A percentile compares a stretch with the other conserved stretches of the same genome.
Evolutionary conservation across 2,329 filamentous ascomycete species (phyloP).

Genomic region (Penicillium freii): DNA sequence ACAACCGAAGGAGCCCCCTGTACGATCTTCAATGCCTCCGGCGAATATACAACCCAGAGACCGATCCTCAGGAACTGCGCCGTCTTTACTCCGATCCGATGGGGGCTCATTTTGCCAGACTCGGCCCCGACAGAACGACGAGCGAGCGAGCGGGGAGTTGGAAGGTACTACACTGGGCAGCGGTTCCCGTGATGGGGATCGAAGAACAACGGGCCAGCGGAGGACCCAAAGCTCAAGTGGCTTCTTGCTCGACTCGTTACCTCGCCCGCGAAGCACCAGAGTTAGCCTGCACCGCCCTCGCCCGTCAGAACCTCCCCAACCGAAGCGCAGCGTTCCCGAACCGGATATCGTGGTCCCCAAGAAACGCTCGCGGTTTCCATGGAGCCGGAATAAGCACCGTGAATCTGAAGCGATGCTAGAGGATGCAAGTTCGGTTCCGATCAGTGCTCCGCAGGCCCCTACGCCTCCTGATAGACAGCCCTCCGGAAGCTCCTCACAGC

Average conservation of each 20-base stretch:
- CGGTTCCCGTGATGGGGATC: conserved; percentile 37
- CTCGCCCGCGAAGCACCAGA: conserved; percentile 29
- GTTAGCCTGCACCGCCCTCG: conserved; percentile 25
- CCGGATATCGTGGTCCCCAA: conserved; percentile 34
- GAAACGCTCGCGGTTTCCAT: conserved; percentile 37
- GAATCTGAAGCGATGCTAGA: conserved; percentile 33
- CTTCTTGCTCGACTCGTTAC: conserved; percentile 47
- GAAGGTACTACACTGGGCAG: conserved; percentile 39
- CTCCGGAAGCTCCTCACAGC: conserved; percentile 15
- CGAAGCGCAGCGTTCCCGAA: conserved; percentile 43
- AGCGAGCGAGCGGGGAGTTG: conserved; percentile 32
- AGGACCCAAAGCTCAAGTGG: conserved; percentile 39
- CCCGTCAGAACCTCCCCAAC: conserved; percentile 31
- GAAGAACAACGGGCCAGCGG: conserved; percentile 24
- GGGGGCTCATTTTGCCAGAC: conserved; percentile 18
- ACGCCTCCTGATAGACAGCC: conserved; percentile 14
- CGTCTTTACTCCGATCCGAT: conserved; percentile 15
- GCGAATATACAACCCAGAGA: conserved; percentile 13
- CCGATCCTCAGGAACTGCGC: not conserved
- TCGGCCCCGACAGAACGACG: conserved; percentile 28
- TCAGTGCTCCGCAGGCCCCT: conserved; percentile 10
- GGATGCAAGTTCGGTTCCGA: conserved; percentile 7
- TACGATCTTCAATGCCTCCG: conserved; percentile 16
- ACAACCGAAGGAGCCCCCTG: conserved; percentile 18
- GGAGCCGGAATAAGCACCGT: conserved; percentile 34